Conservation (phyloP, 257 asterid genomes). For the Nyctanthes arbortristis region DNA sequence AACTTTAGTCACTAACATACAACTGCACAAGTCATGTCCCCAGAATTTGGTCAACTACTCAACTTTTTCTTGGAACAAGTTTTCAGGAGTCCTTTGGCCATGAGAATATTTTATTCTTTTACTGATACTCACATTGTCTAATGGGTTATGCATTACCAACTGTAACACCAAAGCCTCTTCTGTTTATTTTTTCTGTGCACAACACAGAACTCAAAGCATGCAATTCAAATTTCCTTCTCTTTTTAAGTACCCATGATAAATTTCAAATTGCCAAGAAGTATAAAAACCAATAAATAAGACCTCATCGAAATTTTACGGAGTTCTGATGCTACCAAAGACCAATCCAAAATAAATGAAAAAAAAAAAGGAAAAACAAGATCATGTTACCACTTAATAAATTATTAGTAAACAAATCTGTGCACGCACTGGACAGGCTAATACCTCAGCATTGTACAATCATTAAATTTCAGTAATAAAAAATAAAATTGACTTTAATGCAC, state of each 20-base stretch:
- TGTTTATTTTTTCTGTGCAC: background rate
- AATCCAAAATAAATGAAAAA: background rate
- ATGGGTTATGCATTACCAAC: background rate
- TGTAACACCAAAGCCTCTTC: background rate
- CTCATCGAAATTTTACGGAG: background rate
- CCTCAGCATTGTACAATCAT: background rate
- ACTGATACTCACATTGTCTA: background rate
- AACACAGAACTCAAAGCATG: background rate
- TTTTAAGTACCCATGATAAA: background rate
- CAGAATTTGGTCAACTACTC: too few species aligned
- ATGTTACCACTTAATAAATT: background rate
- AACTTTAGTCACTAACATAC: background rate
- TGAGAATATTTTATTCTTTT: background rate
- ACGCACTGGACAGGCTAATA: background rate
- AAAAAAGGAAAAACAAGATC: background rate
- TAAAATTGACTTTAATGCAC: background rate
- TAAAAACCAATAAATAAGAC: background rate
- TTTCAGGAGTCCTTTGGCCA: background rate
- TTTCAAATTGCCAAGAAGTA: background rate
- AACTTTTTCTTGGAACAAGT: background rate
- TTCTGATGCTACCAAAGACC: background rate
- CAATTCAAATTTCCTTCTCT: background rate
- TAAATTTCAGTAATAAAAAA: background rate
- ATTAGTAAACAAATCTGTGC: background rate
- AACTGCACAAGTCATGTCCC: background rate